phyloP scores from a whole-genome alignment of 345 rosid genomes.

The Clarkia xantiana region DNA sequence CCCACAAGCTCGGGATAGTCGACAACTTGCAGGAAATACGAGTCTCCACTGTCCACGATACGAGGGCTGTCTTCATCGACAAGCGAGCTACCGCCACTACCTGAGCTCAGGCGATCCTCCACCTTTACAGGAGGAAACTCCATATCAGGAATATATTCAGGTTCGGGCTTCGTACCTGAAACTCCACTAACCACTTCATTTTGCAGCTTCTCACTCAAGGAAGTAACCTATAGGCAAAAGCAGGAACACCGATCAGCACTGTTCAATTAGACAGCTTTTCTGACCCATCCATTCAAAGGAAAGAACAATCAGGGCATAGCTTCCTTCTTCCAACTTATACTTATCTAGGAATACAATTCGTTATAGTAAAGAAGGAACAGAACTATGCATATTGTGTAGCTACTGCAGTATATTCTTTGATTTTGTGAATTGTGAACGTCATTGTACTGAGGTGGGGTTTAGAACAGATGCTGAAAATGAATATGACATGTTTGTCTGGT shows the following conservation, averaged over 20 bases:
- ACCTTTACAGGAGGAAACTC: constrained; percentile 19
- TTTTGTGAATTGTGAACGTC: constrained; percentile 3
- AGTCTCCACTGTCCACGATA: constrained; percentile 61
- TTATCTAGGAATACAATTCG: too few species aligned
- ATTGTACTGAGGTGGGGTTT: constrained; percentile 6
- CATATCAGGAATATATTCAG: constrained; percentile 13
- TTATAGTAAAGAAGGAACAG: too few species aligned
- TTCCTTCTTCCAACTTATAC: too few species aligned
- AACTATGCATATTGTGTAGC: too few species aligned
- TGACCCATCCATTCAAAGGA: neutral
- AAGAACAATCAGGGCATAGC: neutral
- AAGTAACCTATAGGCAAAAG: constrained; percentile 31
- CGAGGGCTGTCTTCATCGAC: constrained; percentile 70
- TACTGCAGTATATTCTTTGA: neutral
- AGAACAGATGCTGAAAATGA: constrained; percentile 20
- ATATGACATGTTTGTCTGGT: constrained; percentile 9
- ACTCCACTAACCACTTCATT: constrained; percentile 21
- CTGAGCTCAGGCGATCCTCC: constrained; percentile 56
- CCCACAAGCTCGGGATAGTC: constrained; percentile 18
- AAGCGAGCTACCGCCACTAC: constrained; percentile 59
- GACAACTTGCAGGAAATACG: constrained; percentile 36
- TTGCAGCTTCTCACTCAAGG: constrained; percentile 44
- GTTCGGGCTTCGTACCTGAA: constrained; percentile 3
- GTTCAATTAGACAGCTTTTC: too few species aligned
- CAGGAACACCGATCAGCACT: too few species aligned